Percentiles rank a stretch among this genome's conserved stretches.
These are phyloP conservation scores for Russula sp. DNA, from an alignment of 768 basidiomycete genomes.

Conservation along the genomic window DNA sequence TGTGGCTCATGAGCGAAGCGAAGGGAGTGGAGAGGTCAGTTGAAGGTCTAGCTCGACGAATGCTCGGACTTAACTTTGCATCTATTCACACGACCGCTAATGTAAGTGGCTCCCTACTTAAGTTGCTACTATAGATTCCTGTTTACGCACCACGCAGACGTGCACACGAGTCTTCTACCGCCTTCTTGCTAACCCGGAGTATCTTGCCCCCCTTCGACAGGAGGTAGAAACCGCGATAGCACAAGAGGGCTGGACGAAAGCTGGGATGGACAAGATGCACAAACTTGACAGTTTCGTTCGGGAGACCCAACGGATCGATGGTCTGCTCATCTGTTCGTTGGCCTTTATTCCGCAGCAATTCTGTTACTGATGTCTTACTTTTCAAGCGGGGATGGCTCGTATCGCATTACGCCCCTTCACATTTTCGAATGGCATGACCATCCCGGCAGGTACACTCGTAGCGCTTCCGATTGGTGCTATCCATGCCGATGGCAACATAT, in stretches of 20 bases:
- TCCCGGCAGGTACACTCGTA: conserved; percentile 36
- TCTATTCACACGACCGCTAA: conserved; percentile 31
- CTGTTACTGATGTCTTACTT: not conserved
- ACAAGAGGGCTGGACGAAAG: conserved; percentile 10
- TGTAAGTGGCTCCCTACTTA: conserved; percentile 17
- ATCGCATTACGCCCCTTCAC: conserved; percentile 25
- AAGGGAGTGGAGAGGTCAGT: no score
- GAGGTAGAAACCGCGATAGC: conserved; percentile 20
- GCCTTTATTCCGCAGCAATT: not conserved
- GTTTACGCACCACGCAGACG: not conserved
- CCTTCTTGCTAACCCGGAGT: conserved; percentile 24
- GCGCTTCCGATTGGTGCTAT: conserved; percentile 28
- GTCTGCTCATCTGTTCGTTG: conserved; percentile 1
- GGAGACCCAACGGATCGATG: conserved; percentile 27
- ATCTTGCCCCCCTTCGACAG: conserved; percentile 22
- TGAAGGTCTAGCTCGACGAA: conserved; percentile 24
- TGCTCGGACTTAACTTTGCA: conserved; percentile 35
- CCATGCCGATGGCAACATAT: conserved; percentile 36
- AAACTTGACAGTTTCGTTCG: conserved; percentile 32
- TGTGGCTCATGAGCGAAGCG: no score
- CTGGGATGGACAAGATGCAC: conserved; percentile 22
- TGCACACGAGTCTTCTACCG: conserved; percentile 17
- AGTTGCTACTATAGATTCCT: not conserved
- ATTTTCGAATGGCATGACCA: conserved; percentile 31
- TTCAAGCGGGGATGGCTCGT: conserved; percentile 21